These are phyloP conservation scores for Grosmannia serpens DNA, from an alignment of 2,329 filamentous ascomycete genomes.

Conservation along the genomic window DNA sequence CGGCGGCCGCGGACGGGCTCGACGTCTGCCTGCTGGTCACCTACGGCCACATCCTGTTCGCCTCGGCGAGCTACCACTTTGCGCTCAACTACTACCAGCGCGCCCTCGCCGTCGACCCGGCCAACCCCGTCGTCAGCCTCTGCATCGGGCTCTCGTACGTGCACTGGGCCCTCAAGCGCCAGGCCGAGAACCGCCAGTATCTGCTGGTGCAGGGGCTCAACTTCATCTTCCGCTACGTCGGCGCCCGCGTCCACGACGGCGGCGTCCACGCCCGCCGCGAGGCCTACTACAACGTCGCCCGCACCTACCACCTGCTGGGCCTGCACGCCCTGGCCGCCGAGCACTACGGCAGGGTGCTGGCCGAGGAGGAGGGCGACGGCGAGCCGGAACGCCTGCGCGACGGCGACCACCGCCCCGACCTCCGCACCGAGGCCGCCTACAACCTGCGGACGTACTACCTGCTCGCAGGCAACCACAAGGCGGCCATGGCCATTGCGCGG, in stretches of 20 bases:
- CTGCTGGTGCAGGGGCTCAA: slow-evolving; percentile 74
- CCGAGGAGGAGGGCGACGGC: slow-evolving; percentile 19
- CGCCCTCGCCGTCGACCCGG: slow-evolving; percentile 60
- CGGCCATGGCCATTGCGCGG: slow-evolving; percentile 49
- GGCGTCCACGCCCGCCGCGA: slow-evolving; percentile 42
- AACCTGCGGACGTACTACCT: slow-evolving; percentile 59
- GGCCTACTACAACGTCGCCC: slow-evolving; percentile 69
- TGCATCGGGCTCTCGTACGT: slow-evolving; percentile 76
- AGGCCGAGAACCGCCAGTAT: slow-evolving; percentile 82
- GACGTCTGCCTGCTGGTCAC: slow-evolving; percentile 76
- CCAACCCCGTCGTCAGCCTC: slow-evolving; percentile 69
- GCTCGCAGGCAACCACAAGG: slow-evolving; percentile 48
- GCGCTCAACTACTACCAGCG: slow-evolving; percentile 83
- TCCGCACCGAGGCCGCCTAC: slow-evolving; percentile 61
- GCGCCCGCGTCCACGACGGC: slow-evolving; percentile 30
- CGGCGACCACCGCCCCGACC: slow-evolving; percentile 33
- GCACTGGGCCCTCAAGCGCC: slow-evolving; percentile 79
- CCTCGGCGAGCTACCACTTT: slow-evolving; percentile 70
- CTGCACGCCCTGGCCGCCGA: slow-evolving; percentile 60
- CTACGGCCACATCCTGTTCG: slow-evolving; percentile 83
- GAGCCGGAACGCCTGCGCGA: neutral
- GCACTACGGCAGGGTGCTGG: slow-evolving; percentile 48
- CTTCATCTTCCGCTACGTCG: slow-evolving; percentile 67
- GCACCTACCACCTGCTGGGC: slow-evolving; percentile 66
- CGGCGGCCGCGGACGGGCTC: slow-evolving; percentile 29